Base-by-base conservation (phyloP, 345 rosid genomes). In the Laguncularia racemosa region DNA sequence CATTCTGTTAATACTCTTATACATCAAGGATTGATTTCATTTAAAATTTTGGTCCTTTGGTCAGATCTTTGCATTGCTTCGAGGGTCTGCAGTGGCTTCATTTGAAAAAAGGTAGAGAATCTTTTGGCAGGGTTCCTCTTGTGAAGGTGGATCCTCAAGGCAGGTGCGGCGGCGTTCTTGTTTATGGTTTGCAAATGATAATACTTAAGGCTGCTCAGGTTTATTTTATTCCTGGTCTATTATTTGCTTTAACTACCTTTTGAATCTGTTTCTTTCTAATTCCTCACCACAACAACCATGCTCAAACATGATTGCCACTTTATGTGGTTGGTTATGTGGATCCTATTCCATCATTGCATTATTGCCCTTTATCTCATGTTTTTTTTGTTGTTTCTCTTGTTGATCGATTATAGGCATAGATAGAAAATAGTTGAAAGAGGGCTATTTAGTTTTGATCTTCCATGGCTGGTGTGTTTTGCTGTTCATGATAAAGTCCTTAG, bases 61-160 rank as follows among this genome's bases (percentile, higher is more conserved):
- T 68, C 90, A 93, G 99, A 63, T 93, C 99, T 33, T 87, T 93
- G 99, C 99, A 93, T 64, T 93, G 96, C 75, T 93, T 93, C 76
- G 99, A 93, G 75, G 88, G 97, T 69, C 87, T 95, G 15, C 85
- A 93, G 59, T 93, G 99, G 97, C 76, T 81, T 75, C 85, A 89
- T 79, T 64, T 93, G 83, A 93, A 85, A 78, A 85, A 92, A 67
- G 97, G 97, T 60, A 81, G 96, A 79, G 99, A 85, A 71, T 80
- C 86, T 53, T 93, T 93, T 82, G 77, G 96, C 18, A 72, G 84
- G 68, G 96, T 95, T 18, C 96, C 97, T 2, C 68, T 75, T 68
- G 85, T 84, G 57, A 89, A 84, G 76, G 90, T 80, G 74, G 97
- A 93, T 82, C 99, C 99, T 62, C 97, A 89, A 77, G 99, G 99